Base-by-base conservation (phyloP, 345 rosid species). In the Bruguiera parviflora region DNA sequence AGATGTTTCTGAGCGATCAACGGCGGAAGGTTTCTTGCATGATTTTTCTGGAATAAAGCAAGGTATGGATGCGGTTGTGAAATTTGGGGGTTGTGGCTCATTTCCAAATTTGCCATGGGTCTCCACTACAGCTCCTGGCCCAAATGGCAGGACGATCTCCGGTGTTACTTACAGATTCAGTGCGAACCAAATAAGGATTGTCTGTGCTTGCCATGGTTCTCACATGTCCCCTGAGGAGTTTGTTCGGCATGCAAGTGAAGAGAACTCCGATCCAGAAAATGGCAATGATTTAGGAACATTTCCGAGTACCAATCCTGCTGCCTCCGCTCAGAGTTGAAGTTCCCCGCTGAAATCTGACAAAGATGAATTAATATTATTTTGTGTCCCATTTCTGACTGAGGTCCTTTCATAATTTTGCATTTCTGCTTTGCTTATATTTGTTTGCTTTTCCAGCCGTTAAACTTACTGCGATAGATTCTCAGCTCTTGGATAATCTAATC, bases 161-260 rank as follows among this genome's bases (percentile, higher is more conserved):
- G 99, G 99, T 61, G 99, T 95, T 19, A 84, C 97, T 15, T 95
- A 95, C 75, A 77, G 80, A 69, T 95, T 63, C 87, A 89, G 82
- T 8, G 70, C 87, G 11, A 87, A 82, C 80, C 96, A 86, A 78
- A 85, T 95, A 65, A 84, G 76, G 79, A 92, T 95, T 8, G 99
- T 95, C 15, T 95, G 99, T 28, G 99, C 97, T 73, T 95, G 99
- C 72, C 99, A 95, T n/a, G 85, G 99, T 66, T 65, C 73, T 4
- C 99, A 95, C 70, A 82, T 92, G 98, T 83, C 88, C 33, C 98
- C 96, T 0, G 98, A 95, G 76, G 99, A 95, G 78, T 95, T 95
- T 82, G 87, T 90, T 29, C 75, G 84, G 58, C 99, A 95, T 43
- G 99, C 99, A 57, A 88, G 84, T 15, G 96, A 90, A 49, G 96